phyloP scores from a whole-genome alignment of 192 early-diverging fungal genomes.

The Paraglomus brasilianum region DNA sequence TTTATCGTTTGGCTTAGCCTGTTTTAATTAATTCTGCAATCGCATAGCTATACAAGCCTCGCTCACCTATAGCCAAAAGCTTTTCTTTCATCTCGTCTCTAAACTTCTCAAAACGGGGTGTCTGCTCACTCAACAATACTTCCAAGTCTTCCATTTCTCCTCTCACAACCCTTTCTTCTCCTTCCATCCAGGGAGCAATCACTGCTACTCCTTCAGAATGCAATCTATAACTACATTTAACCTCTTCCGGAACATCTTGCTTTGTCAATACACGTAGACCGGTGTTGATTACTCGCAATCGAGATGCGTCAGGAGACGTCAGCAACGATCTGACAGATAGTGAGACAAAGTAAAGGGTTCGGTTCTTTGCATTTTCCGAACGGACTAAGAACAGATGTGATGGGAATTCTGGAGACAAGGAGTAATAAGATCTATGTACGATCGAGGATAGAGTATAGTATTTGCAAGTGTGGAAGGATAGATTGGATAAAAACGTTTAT shows the following conservation, averaged over 20 bases:
- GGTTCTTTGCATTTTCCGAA: constrained; percentile 65
- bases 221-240: constrained; percentile 64
- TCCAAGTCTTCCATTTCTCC: constrained; percentile 47
- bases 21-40: background rate
- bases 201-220: constrained; percentile 66
- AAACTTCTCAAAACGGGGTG: constrained; percentile 44
- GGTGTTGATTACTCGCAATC: constrained; percentile 80
- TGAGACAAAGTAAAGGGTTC: constrained; percentile 84
- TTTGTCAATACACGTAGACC: constrained; percentile 88
- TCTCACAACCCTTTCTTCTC: constrained; percentile 47
- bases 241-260: constrained; percentile 56
- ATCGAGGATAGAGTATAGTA: background rate
- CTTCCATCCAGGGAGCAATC: constrained; percentile 54
- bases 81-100: constrained; percentile 3
- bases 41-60: background rate
- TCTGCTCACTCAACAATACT: constrained; percentile 50
- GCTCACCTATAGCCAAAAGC: constrained; percentile 1
- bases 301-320: constrained; percentile 53
- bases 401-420: constrained; percentile 73
- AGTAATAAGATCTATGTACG: constrained; percentile 64
- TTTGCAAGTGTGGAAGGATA: too few species aligned
- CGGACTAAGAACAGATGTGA: constrained; percentile 85
- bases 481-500: too few species aligned
- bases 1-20: background rate
- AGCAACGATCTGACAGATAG: constrained; percentile 76